Percentiles rank a stretch among this genome's conserved stretches.
Evolutionary conservation across 169 alveolate genomes (phyloP).

Genomic region (Perkinsus chesapeaki): DNA sequence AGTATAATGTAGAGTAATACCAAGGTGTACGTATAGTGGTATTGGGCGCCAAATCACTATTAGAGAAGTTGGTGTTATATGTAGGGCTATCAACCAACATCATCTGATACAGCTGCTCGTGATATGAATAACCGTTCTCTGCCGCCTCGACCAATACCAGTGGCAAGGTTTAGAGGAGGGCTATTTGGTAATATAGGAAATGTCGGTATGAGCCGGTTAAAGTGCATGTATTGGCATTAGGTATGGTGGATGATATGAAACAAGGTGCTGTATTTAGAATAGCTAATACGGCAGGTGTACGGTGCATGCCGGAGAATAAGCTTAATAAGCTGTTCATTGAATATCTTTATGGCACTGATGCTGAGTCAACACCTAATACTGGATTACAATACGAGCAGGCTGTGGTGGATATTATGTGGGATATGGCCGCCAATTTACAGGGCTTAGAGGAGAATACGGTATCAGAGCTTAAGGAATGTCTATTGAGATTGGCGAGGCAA

Average conservation of each 20-base stretch:
- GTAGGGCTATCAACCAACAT: neutral
- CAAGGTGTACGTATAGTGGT: too few relatives aligned
- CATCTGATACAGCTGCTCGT: neutral
- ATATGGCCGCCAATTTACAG: neutral
- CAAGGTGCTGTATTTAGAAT: neutral
- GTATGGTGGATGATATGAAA: neutral
- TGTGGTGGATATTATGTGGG: neutral
- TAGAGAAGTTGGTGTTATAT: too few relatives aligned
- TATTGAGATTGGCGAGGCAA: neutral
- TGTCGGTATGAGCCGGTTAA: neutral
- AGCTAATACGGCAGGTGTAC: neutral
- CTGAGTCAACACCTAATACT: neutral
- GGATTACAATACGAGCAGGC: neutral
- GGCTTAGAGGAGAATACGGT: neutral
- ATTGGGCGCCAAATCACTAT: too few relatives aligned
- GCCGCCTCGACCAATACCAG: neutral
- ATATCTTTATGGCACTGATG: neutral
- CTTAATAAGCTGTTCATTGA: neutral
- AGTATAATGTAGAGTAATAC: too few relatives aligned
- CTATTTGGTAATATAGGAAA: neutral
- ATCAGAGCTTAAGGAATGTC: neutral
- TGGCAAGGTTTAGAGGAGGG: neutral
- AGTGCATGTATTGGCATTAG: neutral
- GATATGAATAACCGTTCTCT: neutral
- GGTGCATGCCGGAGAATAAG: neutral